Percentiles rank a stretch among this genome's conserved stretches.
phyloP scores from a whole-genome alignment of 2,329 filamentous ascomycete species.

The Zasmidium angulare region DNA sequence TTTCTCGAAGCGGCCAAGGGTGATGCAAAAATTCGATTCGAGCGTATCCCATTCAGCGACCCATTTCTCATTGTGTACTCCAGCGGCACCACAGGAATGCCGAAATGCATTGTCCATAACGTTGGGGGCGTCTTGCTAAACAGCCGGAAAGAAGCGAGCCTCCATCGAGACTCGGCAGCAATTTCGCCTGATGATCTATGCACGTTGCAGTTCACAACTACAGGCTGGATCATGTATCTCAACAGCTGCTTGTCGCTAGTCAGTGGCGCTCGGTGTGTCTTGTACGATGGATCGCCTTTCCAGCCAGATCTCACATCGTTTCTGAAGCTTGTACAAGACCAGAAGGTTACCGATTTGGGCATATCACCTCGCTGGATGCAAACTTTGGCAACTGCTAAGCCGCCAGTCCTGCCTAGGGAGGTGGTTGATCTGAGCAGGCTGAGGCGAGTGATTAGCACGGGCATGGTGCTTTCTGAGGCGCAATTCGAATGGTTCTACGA shows the following conservation, averaged over 20 bases:
- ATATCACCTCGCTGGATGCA: conserved; percentile 75
- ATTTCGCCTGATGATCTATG: conserved; percentile 33
- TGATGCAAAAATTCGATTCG: conserved; percentile 51
- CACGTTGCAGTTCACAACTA: conserved; percentile 62
- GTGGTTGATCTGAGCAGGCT: conserved; percentile 64
- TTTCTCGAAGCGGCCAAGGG: conserved; percentile 44
- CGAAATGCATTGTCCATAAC: conserved; percentile 83
- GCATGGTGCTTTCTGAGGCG: conserved; percentile 77
- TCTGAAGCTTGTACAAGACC: conserved; percentile 61
- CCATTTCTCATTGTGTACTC: conserved; percentile 73
- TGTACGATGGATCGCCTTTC: conserved; percentile 86
- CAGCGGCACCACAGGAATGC: conserved; percentile 77
- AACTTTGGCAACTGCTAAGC: conserved; percentile 65
- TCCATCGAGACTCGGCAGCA: conserved; percentile 51
- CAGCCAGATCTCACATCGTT: conserved; percentile 65
- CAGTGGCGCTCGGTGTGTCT: conserved; percentile 60
- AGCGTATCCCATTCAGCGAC: conserved; percentile 67
- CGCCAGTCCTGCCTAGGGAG: conserved; percentile 57
- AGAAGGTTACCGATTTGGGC: conserved; percentile 70
- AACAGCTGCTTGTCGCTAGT: conserved; percentile 59
- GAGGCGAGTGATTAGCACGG: conserved; percentile 66
- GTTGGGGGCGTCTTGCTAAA: conserved; percentile 65
- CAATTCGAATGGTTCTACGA: conserved; percentile 82
- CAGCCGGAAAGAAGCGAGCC: conserved; percentile 58
- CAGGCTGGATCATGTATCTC: conserved; percentile 89